Percentiles rank a stretch among this genome's conserved stretches.
Evolutionary conservation across 176 grass and related monocot species (phyloP).

Genomic region (Bolboschoenus planiculmis): DNA sequence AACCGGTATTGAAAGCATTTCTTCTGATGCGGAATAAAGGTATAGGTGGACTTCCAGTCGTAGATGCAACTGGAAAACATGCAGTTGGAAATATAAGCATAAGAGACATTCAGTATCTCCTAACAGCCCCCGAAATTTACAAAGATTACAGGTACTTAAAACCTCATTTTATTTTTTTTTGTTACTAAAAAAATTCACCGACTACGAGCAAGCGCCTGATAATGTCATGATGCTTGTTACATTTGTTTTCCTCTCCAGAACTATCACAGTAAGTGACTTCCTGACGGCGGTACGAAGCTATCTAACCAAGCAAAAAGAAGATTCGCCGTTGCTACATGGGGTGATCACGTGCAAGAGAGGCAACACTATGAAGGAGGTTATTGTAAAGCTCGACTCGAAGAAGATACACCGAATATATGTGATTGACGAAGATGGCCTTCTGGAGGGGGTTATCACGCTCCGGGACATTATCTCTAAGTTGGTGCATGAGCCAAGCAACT

Average conservation of each 20-base stretch:
- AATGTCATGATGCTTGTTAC: background rate
- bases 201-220: background rate
- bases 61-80: constrained; percentile 53
- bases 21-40: constrained; percentile 85
- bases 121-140: constrained; percentile 89
- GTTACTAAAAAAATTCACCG: background rate
- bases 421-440: constrained; percentile 37
- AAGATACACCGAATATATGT: constrained; percentile 93
- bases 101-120: constrained; percentile 98
- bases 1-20: constrained; percentile 90
- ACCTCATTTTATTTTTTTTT: background rate
- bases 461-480: constrained; percentile 97
- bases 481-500: constrained; percentile 77
- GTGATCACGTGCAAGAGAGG: constrained; percentile 62
- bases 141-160: constrained; percentile 75
- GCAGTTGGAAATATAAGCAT: constrained; percentile 92
- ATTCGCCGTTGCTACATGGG: constrained; percentile 46
- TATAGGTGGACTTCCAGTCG: constrained; percentile 81
- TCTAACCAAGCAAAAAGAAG: constrained; percentile 57
- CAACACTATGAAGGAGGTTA: constrained; percentile 61
- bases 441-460: constrained; percentile 78
- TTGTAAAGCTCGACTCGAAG: constrained; percentile 63
- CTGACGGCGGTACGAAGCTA: constrained; percentile 50
- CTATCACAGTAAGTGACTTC: constrained; percentile 77
- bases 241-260: constrained; percentile 24